phyloP scores from a whole-genome alignment of 169 alveolate species.

The Eimeria necatrix region DNA sequence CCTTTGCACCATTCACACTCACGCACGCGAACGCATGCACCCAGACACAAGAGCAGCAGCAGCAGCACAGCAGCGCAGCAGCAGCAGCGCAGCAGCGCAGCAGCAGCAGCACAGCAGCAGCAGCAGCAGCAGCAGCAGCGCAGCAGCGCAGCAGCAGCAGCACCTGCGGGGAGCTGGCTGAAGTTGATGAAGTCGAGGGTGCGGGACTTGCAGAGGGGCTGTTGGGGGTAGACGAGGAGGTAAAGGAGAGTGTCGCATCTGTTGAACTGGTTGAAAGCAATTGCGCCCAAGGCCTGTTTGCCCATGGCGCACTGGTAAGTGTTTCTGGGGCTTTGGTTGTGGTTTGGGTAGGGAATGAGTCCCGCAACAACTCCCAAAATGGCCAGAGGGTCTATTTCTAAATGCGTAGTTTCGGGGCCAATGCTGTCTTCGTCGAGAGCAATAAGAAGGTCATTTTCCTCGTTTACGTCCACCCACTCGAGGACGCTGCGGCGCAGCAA shows the following conservation, averaged over 20 bases:
- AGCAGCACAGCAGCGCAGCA: too few species aligned
- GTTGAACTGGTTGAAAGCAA: conserved; percentile 95
- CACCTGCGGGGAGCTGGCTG: conserved; percentile 99
- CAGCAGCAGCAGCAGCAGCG: too few species aligned
- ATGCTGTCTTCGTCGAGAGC: conserved; percentile 96
- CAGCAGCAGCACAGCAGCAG: too few species aligned
- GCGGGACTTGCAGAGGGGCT: conserved; percentile 98
- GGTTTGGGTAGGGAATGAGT: conserved; percentile 99
- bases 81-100: too few species aligned
- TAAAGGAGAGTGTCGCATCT: conserved; percentile 82
- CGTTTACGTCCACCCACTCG: conserved; percentile 99
- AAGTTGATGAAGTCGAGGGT: conserved; percentile 97
- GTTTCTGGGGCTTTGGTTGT: conserved; percentile 99
- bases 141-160: too few species aligned
- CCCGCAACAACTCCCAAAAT: conserved; percentile 99
- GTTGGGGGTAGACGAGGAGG: conserved; percentile 98
- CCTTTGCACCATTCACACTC: too few species aligned
- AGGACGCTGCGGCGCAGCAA: conserved; percentile 94
- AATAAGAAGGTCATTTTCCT: conserved; percentile 98
- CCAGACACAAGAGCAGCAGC: too few species aligned
- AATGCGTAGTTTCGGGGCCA: conserved; percentile 96
- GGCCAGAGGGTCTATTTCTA: conserved; percentile 99
- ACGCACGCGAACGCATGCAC: too few species aligned
- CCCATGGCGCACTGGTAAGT: conserved; percentile 99
- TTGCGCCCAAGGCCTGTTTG: conserved; percentile 99